A percentile compares a stretch with the other conserved stretches of the same genome.
phyloP scores from a whole-genome alignment of 129 eudicot species.

The sunflower (Helianthus annuus) region DNA sequence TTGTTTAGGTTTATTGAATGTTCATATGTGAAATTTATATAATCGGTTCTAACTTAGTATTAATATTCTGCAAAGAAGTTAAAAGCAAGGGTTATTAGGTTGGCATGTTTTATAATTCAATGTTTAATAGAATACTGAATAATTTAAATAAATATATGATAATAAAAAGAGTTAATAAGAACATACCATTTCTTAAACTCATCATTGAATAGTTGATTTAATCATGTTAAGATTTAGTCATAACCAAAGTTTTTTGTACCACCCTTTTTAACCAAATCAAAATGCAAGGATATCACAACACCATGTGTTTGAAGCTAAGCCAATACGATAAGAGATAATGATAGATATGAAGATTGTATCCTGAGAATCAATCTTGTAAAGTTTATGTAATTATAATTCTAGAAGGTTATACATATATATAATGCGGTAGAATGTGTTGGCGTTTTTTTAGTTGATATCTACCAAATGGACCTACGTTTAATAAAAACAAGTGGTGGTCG shows the following conservation, averaged over 20 bases:
- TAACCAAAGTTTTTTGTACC: too few species aligned
- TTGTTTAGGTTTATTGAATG: background rate
- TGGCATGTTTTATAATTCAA: background rate
- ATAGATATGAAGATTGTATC: background rate
- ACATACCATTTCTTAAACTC: too few species aligned
- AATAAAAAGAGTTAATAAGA: too few species aligned
- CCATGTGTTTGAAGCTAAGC: too few species aligned
- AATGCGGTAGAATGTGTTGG: slow-evolving; percentile 1
- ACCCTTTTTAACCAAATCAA: too few species aligned
- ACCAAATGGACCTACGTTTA: background rate
- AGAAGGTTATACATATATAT: background rate
- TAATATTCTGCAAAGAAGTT: background rate
- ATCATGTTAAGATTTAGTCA: too few species aligned
- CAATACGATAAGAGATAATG: too few species aligned
- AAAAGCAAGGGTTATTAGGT: background rate
- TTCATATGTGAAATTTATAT: background rate
- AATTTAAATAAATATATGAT: too few species aligned
- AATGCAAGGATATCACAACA: too few species aligned
- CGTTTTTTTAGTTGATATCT: background rate
- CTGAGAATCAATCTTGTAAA: background rate
- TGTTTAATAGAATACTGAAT: too few species aligned
- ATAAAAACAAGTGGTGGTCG: slow-evolving; percentile 5
- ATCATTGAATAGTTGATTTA: too few species aligned
- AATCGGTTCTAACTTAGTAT: too few species aligned
- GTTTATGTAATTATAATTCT: background rate